Base-by-base conservation (phyloP, 83 land plant species). In the Picea engelmannii region DNA sequence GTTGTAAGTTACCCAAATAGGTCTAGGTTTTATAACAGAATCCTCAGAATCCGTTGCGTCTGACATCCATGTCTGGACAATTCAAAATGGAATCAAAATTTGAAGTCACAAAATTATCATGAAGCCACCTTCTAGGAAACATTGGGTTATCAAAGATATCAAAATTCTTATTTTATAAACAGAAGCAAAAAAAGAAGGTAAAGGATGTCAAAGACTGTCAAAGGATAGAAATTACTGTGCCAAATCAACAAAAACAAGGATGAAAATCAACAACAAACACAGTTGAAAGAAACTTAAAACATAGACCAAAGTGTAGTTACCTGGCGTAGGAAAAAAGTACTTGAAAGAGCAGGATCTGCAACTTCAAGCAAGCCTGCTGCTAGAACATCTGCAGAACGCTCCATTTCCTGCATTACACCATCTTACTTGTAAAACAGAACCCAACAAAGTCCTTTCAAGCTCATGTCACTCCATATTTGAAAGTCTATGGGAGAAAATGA, bases 331-430 rank as follows among this genome's bases (percentile, higher is more conserved):
- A 89, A 98, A 80, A 86, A 98, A 87, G 85, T 94, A 82, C 78
- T 85, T 35, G 97, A 91, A 79, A 96, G 92, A 60, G 95, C 84
- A 69, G 99, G 99, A 83, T 98, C 92, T 66, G 99, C 87, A 82
- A 95, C 84, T 81, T 98, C 99, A 64, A 98, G 94, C 73, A 98
- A 83, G 38, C 99, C 99, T 31, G 99, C 99, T 79, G 99, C 99
- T 67, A 98, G 91, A n/a, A 98, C 90, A 89, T 98, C 99, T 79
- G 97, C 92, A 84, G 99, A 98, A 23, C 93, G 93, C 65, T 91
- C 93, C 97, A 98, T 94, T 81, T 98, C 99, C 99, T 98, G 90
- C 59, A 84, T 38, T 73, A 42, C 38, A 77, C n/a, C 24, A 73
- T 44, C 47, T 73, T 44, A 4, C 2, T 73, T 73, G 76, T 47